Evolutionary conservation across 805 yeast genomes (phyloP).

Genomic region (Metschnikowia lochheadii): DNA sequence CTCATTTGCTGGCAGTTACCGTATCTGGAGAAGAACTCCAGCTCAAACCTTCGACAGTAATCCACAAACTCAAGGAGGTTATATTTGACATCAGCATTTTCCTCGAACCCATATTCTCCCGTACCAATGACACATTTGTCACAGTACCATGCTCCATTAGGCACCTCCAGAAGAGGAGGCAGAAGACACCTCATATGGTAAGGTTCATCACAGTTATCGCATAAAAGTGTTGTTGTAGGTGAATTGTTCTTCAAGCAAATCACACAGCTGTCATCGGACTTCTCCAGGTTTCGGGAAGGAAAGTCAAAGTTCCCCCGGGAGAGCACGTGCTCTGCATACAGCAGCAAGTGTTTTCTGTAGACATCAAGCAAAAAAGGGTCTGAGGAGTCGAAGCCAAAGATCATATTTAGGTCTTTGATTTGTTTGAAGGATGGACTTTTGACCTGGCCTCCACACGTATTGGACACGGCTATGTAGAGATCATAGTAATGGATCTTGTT

Average conservation of each 20-base stretch:
- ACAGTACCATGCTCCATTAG: constrained; percentile 73
- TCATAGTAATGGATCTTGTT: constrained; percentile 34
- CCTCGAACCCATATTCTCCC: constrained; percentile 86
- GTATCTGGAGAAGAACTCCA: constrained; percentile 37
- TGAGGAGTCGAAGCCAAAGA: constrained; percentile 20
- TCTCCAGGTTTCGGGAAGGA: constrained; percentile 30
- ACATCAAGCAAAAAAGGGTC: constrained; percentile 20
- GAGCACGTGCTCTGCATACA: constrained; percentile 32
- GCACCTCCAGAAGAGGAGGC: constrained; percentile 50
- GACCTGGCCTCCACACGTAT: constrained; percentile 7
- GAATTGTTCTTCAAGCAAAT: constrained; percentile 46
- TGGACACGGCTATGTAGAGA: constrained; percentile 32
- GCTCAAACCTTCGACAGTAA: constrained; percentile 47
- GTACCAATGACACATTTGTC: constrained; percentile 80
- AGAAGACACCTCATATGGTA: constrained; percentile 67
- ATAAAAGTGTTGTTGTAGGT: constrained; percentile 49
- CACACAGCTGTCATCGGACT: constrained; percentile 31
- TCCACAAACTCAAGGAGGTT: constrained; percentile 57
- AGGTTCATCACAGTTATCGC: constrained; percentile 71
- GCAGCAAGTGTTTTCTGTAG: constrained; percentile 23
- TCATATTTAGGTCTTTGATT: constrained; percentile 23
- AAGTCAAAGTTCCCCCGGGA: constrained; percentile 27
- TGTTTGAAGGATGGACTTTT: constrained; percentile 12
- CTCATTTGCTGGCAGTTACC: constrained; percentile 13
- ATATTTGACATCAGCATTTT: constrained; percentile 48